Evolutionary conservation across 768 basidiomycete species (phyloP).

Genomic region (Amanita pallidorosea): DNA sequence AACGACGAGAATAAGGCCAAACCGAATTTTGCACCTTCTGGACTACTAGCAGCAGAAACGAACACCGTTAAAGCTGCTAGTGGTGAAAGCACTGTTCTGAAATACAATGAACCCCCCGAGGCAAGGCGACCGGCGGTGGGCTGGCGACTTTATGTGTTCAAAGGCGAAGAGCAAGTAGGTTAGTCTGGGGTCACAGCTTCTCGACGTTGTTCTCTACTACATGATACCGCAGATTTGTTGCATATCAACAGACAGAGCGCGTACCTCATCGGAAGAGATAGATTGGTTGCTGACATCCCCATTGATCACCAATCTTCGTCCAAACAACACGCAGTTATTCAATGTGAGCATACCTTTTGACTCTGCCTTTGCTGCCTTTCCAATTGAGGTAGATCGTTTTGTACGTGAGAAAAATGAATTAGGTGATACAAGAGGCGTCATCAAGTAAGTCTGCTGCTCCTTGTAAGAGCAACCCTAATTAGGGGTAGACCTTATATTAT

Average conservation of each 20-base stretch:
- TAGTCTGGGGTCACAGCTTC: conserved; percentile 18
- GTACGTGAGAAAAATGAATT: conserved; percentile 83
- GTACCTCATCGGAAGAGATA: conserved; percentile 88
- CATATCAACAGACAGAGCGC: conserved; percentile 93
- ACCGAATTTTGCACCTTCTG: conserved; percentile 85
- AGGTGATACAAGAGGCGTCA: conserved; percentile 61
- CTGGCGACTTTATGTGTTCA: conserved; percentile 97
- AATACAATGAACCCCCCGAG: conserved; percentile 98
- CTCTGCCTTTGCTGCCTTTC: conserved; percentile 3
- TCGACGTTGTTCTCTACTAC: background rate
- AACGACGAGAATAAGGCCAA: conserved; percentile 58
- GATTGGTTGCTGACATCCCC: conserved; percentile 74
- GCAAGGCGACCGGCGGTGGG: conserved; percentile 83
- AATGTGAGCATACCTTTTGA: conserved; percentile 42
- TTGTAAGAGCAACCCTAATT: background rate
- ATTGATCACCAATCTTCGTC: conserved; percentile 96
- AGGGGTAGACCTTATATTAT: conserved; percentile 81
- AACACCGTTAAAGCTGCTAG: conserved; percentile 75
- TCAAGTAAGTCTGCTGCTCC: conserved; percentile 55
- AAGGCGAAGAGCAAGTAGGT: conserved; percentile 90
- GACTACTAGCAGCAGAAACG: conserved; percentile 90
- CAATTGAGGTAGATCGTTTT: conserved; percentile 50
- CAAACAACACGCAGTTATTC: conserved; percentile 96
- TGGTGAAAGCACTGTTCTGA: conserved; percentile 76
- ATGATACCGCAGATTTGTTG: conserved; percentile 54